phyloP scores from a whole-genome alignment of 1,284 basidiomycete species.

The Melampsora americana region DNA sequence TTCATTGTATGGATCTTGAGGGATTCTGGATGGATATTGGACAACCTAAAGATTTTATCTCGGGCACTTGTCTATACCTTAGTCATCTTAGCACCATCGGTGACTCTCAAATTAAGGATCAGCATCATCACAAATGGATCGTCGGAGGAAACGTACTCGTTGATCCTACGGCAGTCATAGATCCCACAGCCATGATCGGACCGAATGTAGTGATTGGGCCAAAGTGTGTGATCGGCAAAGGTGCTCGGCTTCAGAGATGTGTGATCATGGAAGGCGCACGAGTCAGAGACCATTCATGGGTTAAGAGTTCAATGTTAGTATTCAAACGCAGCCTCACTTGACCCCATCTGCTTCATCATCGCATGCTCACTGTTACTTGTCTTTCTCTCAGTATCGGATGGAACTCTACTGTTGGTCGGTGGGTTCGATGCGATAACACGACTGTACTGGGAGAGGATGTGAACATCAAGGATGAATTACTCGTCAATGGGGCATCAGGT shows the following conservation, averaged over 20 bases:
- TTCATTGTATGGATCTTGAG: constrained; percentile 59
- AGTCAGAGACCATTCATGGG: constrained; percentile 60
- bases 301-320: constrained; percentile 58
- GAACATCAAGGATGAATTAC: constrained; percentile 60
- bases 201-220: constrained; percentile 61
- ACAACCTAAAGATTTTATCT: constrained; percentile 58
- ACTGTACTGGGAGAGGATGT: constrained; percentile 60
- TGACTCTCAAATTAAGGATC: constrained; percentile 57
- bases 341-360: not conserved
- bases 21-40: constrained; percentile 62
- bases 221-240: constrained; percentile 54
- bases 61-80: constrained; percentile 60
- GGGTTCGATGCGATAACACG: constrained; percentile 59
- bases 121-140: constrained; percentile 58
- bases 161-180: constrained; percentile 54
- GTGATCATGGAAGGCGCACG: constrained; percentile 57
- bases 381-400: constrained; percentile 53
- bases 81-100: constrained; percentile 57
- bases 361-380: not conserved
- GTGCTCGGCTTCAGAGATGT: constrained; percentile 60
- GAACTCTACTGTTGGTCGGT: constrained; percentile 60
- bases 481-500: constrained; percentile 58
- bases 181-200: constrained; percentile 56
- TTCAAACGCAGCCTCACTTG: not conserved
- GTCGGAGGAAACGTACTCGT: constrained; percentile 59